Conservation (phyloP, 768 basidiomycete genomes). For the Amyloporia xantha region DNA sequence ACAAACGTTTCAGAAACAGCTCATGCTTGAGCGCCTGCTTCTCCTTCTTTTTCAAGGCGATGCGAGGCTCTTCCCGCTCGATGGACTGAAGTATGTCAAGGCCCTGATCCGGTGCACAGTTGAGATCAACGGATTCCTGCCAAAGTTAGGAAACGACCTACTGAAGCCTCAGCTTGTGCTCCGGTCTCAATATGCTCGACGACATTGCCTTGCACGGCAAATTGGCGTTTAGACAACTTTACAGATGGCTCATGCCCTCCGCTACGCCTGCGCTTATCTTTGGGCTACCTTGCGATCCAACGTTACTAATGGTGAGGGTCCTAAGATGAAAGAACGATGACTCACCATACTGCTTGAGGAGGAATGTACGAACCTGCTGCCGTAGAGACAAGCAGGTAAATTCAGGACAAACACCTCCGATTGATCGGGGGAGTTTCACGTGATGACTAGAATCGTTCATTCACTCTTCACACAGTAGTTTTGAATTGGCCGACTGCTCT, state of each 20-base stretch:
- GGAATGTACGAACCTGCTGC: no score
- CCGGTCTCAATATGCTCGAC: constrained; percentile 45
- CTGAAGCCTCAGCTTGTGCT: constrained; percentile 33
- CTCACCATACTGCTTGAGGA: no score
- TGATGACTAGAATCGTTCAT: no score
- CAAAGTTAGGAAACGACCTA: constrained; percentile 14
- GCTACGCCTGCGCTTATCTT: constrained; percentile 35
- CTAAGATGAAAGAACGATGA: no score
- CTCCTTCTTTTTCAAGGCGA: constrained; percentile 51
- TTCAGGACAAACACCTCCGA: no score
- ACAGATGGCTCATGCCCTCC: constrained; percentile 47
- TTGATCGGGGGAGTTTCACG: no score
- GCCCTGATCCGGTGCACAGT: constrained; percentile 26
- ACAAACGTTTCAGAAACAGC: constrained; percentile 59
- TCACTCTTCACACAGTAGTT: no score
- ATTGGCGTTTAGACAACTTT: constrained; percentile 40
- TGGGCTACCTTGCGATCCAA: constrained; percentile 18
- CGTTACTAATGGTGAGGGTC: not conserved
- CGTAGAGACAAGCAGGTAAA: no score
- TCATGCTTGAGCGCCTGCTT: constrained; percentile 62
- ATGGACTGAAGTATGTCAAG: constrained; percentile 37
- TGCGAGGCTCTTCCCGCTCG: constrained; percentile 18
- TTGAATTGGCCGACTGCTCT: no score
- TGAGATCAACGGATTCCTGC: constrained; percentile 9
- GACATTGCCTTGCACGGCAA: constrained; percentile 43